phyloP scores from a whole-genome alignment of 1,139 yeast genomes.

The Citeromyces hawaiiensis region DNA sequence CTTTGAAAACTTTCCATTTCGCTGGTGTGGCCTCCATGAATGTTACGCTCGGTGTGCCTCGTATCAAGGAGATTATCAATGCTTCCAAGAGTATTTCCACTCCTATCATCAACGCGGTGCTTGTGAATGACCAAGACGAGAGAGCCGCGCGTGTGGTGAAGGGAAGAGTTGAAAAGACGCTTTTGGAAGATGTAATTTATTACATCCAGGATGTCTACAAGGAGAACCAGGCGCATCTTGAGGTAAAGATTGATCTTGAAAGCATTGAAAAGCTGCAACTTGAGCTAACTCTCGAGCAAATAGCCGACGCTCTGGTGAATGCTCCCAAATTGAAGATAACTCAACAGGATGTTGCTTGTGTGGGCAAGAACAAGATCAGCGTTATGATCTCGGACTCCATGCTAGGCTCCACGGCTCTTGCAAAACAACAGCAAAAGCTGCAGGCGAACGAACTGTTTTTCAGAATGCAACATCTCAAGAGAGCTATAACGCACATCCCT shows the following conservation, averaged over 20 bases:
- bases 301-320: slow-evolving; percentile 65
- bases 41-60: slow-evolving; percentile 97
- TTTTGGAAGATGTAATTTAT: slow-evolving; percentile 72
- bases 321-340: slow-evolving; percentile 87
- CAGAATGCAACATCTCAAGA: slow-evolving; percentile 79
- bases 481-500: slow-evolving; percentile 75
- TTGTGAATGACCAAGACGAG: slow-evolving; percentile 89
- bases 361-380: slow-evolving; percentile 57
- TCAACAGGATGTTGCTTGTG: slow-evolving; percentile 56
- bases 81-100: slow-evolving; percentile 94
- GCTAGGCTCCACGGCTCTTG: slow-evolving; percentile 18
- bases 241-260: slow-evolving; percentile 68
- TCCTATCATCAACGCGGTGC: slow-evolving; percentile 88
- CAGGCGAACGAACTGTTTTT: slow-evolving; percentile 47
- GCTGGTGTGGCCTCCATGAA: slow-evolving; percentile 99
- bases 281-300: slow-evolving; percentile 75
- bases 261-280: slow-evolving; percentile 86
- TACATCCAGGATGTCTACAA: slow-evolving; percentile 91
- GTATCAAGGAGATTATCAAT: slow-evolving; percentile 95
- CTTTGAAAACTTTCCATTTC: slow-evolving; percentile 96
- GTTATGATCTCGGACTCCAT: slow-evolving; percentile 61
- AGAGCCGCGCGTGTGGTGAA: slow-evolving; percentile 98
- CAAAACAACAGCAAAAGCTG: slow-evolving; percentile 27
- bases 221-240: slow-evolving; percentile 64
- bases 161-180: slow-evolving; percentile 92